phyloP scores from a whole-genome alignment of 202 grass and related monocot species.

The Schoenoplectus tabernaemontani region DNA sequence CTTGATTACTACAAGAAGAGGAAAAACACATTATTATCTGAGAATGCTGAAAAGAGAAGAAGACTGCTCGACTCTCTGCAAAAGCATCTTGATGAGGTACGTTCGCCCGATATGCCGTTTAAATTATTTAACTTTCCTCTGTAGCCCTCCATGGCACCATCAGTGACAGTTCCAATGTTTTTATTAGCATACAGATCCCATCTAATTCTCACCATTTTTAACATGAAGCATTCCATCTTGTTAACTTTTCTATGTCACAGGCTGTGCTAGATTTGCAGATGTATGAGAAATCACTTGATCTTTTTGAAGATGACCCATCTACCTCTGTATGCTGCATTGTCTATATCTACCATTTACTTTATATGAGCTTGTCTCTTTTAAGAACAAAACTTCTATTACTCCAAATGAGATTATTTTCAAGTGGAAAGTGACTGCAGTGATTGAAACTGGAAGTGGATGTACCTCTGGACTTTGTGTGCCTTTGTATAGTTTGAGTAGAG shows the following conservation, averaged over 20 bases:
- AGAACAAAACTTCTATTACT: neutral
- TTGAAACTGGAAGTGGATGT: no score
- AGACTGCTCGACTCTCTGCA: conserved; percentile 77
- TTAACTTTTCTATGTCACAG: conserved; percentile 33
- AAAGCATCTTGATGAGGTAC: conserved; percentile 93
- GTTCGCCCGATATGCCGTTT: neutral
- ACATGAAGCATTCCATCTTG: conserved; percentile 1
- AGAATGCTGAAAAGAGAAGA: conserved; percentile 84
- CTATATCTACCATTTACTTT: neutral
- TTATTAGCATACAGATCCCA: neutral
- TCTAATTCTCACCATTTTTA: neutral
- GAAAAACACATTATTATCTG: conserved; percentile 73
- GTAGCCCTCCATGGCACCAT: conserved; percentile 10
- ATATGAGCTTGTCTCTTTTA: neutral
- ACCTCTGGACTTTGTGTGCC: no score
- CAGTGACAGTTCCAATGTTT: neutral
- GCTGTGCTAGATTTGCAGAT: conserved; percentile 86
- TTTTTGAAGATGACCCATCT: conserved; percentile 77
- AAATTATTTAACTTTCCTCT: conserved; percentile 10
- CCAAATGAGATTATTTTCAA: neutral
- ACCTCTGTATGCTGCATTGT: conserved; percentile 62
- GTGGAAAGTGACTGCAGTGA: no score
- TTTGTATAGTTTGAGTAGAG: no score
- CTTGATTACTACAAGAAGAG: conserved; percentile 73
- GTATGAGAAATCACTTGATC: conserved; percentile 88